Base-by-base conservation (phyloP, 139 green algal genomes). In the Zygnema circumcarinatum region DNA sequence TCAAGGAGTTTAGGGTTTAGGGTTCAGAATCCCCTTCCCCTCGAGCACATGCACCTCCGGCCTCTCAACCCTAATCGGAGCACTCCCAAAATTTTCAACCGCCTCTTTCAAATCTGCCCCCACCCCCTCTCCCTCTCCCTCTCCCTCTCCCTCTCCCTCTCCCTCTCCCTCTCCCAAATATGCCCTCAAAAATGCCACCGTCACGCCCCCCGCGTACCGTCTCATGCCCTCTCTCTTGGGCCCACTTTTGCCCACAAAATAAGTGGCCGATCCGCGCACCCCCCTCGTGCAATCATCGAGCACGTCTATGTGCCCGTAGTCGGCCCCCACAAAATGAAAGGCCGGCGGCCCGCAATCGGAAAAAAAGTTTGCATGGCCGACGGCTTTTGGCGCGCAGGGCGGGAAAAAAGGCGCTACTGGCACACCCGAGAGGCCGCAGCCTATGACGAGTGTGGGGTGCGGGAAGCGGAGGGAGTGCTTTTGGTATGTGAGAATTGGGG, bases 151-250 rank as follows among this genome's bases (percentile, higher is more conserved):
- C n/a, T n/a, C n/a, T n/a, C n/a, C n/a, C n/a, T n/a, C n/a, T n/a
- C n/a, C n/a, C n/a, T n/a, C n/a, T n/a, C n/a, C n/a, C n/a, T n/a
- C n/a, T n/a, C n/a, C n/a, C n/a, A n/a, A n/a, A n/a, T n/a, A n/a
- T n/a, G n/a, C n/a, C n/a, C n/a, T 84, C 3, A 87, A 76, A 42
- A 87, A 84, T 35, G 81, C 67, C 67, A 87, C 67, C 29, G 29
- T 1, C 1, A 87, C 33, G 25, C 81, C 81, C 32, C 81, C 81
- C 25, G 69, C 38, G 29, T 47, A 42, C 2, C 31, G 22, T 0
- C 81, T 42, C 73, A 84, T 52, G 22, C 32, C 67, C 21, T 87
- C 29, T 73, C 81, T 82, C n/a, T 42, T 53, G 7, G 81, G 73
- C 22, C 81, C 81, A 32, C 32, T 87, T 31, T 84, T 87, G 69